A percentile compares a stretch with the other conserved stretches of the same genome.
Conservation (phyloP, 129 eudicot genomes). For the Dittrichia graveolens region DNA sequence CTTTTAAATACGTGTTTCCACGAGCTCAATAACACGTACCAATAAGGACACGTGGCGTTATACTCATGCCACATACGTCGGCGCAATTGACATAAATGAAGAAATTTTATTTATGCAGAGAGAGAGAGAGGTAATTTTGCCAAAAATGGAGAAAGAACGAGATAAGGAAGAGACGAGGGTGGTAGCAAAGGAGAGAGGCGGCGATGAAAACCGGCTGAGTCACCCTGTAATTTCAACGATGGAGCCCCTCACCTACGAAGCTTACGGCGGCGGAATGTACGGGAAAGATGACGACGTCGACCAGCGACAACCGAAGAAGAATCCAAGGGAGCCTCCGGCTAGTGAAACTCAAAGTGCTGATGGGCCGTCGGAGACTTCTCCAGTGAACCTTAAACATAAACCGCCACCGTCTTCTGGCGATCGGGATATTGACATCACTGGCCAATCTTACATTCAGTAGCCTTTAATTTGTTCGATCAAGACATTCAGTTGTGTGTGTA, state of each 20-base stretch:
- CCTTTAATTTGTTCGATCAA: neutral
- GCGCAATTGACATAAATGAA: neutral
- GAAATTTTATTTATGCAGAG: neutral
- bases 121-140: neutral
- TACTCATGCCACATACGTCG: neutral
- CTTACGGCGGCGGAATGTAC: constrained; percentile 83
- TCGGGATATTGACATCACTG: constrained; percentile 68
- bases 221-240: constrained; percentile 50
- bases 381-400: constrained; percentile 38
- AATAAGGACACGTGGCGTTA: neutral
- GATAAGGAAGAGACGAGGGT: constrained; percentile 16
- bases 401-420: constrained; percentile 74
- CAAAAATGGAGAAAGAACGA: constrained; percentile 31
- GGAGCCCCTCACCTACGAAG: constrained; percentile 56
- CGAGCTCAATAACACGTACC: neutral
- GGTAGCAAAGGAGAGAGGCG: constrained; percentile 10
- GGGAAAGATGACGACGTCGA: constrained; percentile 46
- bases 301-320: constrained; percentile 21
- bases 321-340: constrained; percentile 35
- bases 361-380: constrained; percentile 51
- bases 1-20: neutral
- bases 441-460: constrained; percentile 79
- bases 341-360: constrained; percentile 77
- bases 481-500: neutral
- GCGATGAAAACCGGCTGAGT: constrained; percentile 8